A percentile compares a stretch with the other conserved stretches of the same genome.
phyloP scores from a whole-genome alignment of 345 rosid species.

The Punica granatum region DNA sequence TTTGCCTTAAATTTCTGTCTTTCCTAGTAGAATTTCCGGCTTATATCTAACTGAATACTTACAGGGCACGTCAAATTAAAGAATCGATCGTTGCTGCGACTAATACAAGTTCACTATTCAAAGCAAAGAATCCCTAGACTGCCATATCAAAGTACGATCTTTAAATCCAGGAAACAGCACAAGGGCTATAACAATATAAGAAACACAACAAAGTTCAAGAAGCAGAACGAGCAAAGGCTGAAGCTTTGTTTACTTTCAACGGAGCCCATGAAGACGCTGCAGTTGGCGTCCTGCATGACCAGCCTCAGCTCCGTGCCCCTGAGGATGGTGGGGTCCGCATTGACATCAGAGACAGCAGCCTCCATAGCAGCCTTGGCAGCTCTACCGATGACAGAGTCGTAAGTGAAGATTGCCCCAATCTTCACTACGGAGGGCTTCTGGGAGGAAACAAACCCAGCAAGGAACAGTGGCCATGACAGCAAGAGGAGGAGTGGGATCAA shows the following conservation, averaged over 20 bases:
- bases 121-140: too few relatives aligned
- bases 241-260: constrained; percentile 37
- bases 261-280: constrained; percentile 68
- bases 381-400: constrained; percentile 70
- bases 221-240: not conserved
- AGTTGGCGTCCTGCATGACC: constrained; percentile 36
- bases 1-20: too few relatives aligned
- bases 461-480: constrained; percentile 14
- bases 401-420: constrained; percentile 62
- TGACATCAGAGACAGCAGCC: constrained; percentile 59
- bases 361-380: constrained; percentile 66
- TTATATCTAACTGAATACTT: too few relatives aligned
- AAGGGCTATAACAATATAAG: not conserved
- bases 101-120: too few relatives aligned
- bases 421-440: constrained; percentile 45
- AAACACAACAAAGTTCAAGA: not conserved
- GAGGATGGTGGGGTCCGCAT: constrained; percentile 40
- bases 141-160: too few relatives aligned
- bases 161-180: too few relatives aligned
- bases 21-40: too few relatives aligned
- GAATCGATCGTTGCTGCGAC: too few relatives aligned
- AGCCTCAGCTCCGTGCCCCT: constrained; percentile 42
- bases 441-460: constrained; percentile 17
- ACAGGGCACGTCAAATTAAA: too few relatives aligned
- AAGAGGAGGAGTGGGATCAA: not conserved